Conservation (phyloP, 768 basidiomycete species). For the Trametes villosa region DNA sequence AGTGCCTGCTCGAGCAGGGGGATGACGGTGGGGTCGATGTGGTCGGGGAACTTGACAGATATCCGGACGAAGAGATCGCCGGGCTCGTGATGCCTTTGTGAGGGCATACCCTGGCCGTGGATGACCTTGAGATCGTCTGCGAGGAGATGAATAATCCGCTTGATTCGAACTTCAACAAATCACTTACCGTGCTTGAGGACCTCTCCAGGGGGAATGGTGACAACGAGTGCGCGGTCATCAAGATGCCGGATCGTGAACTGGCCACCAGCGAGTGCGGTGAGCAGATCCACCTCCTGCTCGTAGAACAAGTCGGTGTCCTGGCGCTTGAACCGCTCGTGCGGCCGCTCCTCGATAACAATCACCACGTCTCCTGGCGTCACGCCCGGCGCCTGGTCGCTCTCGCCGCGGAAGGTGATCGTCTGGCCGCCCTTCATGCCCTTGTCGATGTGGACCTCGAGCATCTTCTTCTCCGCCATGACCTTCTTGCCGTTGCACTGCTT, state of each 20-base stretch:
- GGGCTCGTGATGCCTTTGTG: conserved; percentile 94
- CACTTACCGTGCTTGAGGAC: conserved; percentile 88
- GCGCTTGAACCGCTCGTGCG: conserved; percentile 86
- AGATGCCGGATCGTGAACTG: conserved; percentile 89
- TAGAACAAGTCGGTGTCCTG: conserved; percentile 85
- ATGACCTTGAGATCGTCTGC: conserved; percentile 90
- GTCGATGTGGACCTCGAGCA: conserved; percentile 97
- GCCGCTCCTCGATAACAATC: conserved; percentile 92
- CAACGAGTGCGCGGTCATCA: conserved; percentile 86
- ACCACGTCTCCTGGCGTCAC: conserved; percentile 93
- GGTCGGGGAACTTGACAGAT: conserved; percentile 87
- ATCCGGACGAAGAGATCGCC: conserved; percentile 92
- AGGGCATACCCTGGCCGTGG: conserved; percentile 97
- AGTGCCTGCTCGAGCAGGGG: conserved; percentile 83
- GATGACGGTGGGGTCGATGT: conserved; percentile 68
- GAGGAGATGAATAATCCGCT: conserved; percentile 12
- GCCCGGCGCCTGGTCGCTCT: conserved; percentile 90
- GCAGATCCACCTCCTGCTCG: conserved; percentile 89
- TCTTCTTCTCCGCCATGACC: conserved; percentile 90
- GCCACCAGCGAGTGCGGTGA: conserved; percentile 93
- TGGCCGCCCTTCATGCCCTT: conserved; percentile 97
- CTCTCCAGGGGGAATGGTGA: conserved; percentile 87
- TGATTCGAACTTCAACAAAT: neutral
- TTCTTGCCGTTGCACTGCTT: conserved; percentile 94
- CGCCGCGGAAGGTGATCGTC: conserved; percentile 85